A percentile compares a stretch with the other conserved stretches of the same genome.
These are phyloP conservation scores for Cetradonia linearis DNA, from an alignment of 495 filamentous ascomycete species.

Conservation along the genomic window DNA sequence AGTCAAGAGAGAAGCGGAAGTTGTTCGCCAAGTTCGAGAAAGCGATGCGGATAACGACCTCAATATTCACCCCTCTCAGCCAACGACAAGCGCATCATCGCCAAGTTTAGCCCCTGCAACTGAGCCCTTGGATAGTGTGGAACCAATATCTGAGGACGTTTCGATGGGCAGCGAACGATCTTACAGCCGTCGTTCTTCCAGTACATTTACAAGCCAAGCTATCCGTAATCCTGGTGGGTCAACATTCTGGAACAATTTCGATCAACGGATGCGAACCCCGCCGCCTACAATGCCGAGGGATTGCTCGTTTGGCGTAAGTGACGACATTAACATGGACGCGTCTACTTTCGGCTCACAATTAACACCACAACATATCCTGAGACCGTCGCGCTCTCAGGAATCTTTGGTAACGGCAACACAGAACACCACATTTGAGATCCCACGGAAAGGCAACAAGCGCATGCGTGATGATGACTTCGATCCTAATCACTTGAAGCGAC, in stretches of 20 bases:
- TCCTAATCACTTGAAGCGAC: conserved; percentile 76
- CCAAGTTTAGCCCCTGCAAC: conserved; percentile 24
- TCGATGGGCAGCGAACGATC: conserved; percentile 46
- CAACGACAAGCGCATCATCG: conserved; percentile 41
- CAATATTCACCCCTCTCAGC: conserved; percentile 32
- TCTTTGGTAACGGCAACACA: conserved; percentile 45
- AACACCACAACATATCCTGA: conserved; percentile 22
- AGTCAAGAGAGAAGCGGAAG: conserved; percentile 83
- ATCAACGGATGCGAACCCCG: conserved; percentile 50
- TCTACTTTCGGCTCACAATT: conserved; percentile 42
- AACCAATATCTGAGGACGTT: conserved; percentile 50
- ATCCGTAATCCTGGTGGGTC: conserved; percentile 59
- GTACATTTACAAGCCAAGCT: conserved; percentile 62
- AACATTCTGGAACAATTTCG: conserved; percentile 74
- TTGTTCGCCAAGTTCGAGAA: conserved; percentile 86
- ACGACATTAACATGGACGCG: conserved; percentile 70
- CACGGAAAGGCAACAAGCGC: conserved; percentile 58
- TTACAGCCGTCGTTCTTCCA: conserved; percentile 40
- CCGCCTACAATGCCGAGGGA: conserved; percentile 47
- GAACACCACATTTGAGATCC: conserved; percentile 53
- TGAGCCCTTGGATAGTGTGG: conserved; percentile 37
- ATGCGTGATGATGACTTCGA: conserved; percentile 88
- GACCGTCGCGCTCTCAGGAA: conserved; percentile 28
- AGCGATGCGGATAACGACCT: conserved; percentile 42
- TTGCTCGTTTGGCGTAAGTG: conserved; percentile 54